A percentile compares a stretch with the other conserved stretches of the same genome.
phyloP scores from a whole-genome alignment of 1,139 yeast species.

The Blastobotrys serpentis region DNA sequence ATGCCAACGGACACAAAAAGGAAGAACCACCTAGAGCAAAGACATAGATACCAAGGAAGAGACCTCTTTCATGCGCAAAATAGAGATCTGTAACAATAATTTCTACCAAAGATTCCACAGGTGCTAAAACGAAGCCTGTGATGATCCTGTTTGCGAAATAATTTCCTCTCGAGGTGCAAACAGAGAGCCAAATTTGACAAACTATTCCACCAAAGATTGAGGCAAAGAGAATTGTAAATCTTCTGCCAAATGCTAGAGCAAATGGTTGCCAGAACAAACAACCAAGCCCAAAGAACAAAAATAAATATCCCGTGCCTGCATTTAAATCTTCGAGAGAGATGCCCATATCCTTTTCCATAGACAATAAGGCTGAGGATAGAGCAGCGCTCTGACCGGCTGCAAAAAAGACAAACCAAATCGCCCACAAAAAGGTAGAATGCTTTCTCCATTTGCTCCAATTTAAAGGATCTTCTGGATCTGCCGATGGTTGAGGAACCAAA shows the following conservation, averaged over 20 bases:
- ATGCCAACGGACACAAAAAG: conserved; percentile 73
- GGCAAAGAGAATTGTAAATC: conserved; percentile 48
- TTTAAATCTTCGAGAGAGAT: conserved; percentile 45
- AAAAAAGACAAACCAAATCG: conserved; percentile 45
- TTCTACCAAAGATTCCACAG: conserved; percentile 57
- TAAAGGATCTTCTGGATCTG: conserved; percentile 51
- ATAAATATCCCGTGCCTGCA: conserved; percentile 52
- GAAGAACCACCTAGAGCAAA: conserved; percentile 74
- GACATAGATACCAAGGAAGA: conserved; percentile 74
- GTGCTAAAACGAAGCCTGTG: conserved; percentile 51
- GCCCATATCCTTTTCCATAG: conserved; percentile 42
- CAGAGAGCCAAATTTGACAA: conserved; percentile 32
- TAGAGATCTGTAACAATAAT: conserved; percentile 43
- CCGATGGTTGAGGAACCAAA: conserved; percentile 47
- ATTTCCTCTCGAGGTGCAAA: conserved; percentile 26
- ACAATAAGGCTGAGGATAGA: conserved; percentile 45
- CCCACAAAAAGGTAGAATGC: conserved; percentile 30
- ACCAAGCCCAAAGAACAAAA: conserved; percentile 50
- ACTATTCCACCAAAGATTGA: conserved; percentile 30
- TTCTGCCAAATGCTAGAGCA: conserved; percentile 53
- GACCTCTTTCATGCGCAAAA: conserved; percentile 75
- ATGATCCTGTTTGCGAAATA: conserved; percentile 46
- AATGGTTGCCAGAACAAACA: conserved; percentile 51
- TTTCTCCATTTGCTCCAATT: conserved; percentile 45
- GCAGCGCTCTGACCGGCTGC: conserved; percentile 50